Base-by-base conservation (phyloP, 1,284 basidiomycete genomes). In the Ganoderma lingzhi region DNA sequence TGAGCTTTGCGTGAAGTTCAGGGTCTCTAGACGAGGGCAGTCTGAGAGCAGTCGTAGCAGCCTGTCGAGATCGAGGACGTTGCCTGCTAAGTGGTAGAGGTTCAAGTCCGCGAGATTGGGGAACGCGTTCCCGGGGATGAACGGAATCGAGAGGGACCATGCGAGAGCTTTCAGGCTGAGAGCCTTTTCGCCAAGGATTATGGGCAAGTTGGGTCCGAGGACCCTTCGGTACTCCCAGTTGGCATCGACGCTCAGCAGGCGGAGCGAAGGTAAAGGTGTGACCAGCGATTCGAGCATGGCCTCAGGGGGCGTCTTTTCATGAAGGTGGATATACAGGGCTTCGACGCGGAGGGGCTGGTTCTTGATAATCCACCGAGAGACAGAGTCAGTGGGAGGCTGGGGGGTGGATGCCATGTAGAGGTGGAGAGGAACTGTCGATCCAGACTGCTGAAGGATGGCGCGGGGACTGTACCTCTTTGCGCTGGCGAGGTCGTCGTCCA, bases 111-210 rank as follows among this genome's bases (percentile, higher is more conserved):
- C n/a, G 45, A 63, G 62, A 28, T 15, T 53, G 3, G 62, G 62
- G 12, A 63, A 63, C n/a, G 19, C 8, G 23, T 63, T 63, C 6
- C 62, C 62, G 0, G 62, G 62, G 14, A 63, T 3, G 48, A 55
- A 63, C 15, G n/a, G 35, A 12, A 48, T 37, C 2, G 10, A 3
- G 6, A 5, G 6, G n/a, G 19, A 41, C 32, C 19, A 15, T 4
- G 15, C 4, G 23, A 55, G 62, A 39, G 62, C 62, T 15, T 39
- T 10, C n/a, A 63, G 62, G 32, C 14, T 51, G 8, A 10, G 32
- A 23, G 48, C 37, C 35, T 55, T 45, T 10, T 48, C 62, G 6
- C 37, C 12, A 14, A 35, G 44, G 6, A 63, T 30, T 10, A 23
- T 28, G 12, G 45, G 45, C 62, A 55, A 23, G 2, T 63, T 32